phyloP scores from a whole-genome alignment of 2,329 filamentous ascomycete genomes.

The Dothidotthia symphoricarpi region DNA sequence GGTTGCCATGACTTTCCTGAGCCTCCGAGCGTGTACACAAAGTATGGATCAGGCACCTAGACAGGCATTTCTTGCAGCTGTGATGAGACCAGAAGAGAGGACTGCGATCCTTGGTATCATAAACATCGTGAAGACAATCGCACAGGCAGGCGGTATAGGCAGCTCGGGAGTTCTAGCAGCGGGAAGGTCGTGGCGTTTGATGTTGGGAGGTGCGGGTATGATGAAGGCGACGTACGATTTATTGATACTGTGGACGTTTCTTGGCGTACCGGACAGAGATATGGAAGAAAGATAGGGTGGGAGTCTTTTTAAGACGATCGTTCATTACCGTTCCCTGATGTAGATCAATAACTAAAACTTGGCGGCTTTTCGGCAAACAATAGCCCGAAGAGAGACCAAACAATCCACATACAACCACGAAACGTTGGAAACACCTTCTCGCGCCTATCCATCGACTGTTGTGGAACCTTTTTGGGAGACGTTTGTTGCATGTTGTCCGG shows the following conservation, averaged over 20 bases:
- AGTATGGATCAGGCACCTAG: constrained; percentile 27
- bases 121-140: constrained; percentile 22
- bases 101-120: constrained; percentile 24
- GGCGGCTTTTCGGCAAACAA: no score
- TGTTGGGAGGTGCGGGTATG: constrained; percentile 16
- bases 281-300: no score
- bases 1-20: constrained; percentile 13
- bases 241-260: constrained; percentile 11
- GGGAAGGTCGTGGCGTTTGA: constrained; percentile 17
- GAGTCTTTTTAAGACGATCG: no score
- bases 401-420: no score
- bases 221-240: constrained; percentile 22
- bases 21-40: constrained; percentile 15
- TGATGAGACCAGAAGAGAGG: constrained; percentile 11
- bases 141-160: constrained; percentile 14
- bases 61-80: constrained; percentile 17
- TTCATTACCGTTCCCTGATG: no score
- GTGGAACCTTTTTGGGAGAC: no score
- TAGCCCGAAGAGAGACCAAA: no score
- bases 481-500: no score
- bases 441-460: no score
- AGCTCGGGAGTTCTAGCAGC: constrained; percentile 13
- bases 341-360: no score
- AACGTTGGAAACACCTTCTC: no score
- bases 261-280: constrained; percentile 1